phyloP scores from a whole-genome alignment of 2,329 filamentous ascomycete genomes.

The Trichoderma simmonsii region DNA sequence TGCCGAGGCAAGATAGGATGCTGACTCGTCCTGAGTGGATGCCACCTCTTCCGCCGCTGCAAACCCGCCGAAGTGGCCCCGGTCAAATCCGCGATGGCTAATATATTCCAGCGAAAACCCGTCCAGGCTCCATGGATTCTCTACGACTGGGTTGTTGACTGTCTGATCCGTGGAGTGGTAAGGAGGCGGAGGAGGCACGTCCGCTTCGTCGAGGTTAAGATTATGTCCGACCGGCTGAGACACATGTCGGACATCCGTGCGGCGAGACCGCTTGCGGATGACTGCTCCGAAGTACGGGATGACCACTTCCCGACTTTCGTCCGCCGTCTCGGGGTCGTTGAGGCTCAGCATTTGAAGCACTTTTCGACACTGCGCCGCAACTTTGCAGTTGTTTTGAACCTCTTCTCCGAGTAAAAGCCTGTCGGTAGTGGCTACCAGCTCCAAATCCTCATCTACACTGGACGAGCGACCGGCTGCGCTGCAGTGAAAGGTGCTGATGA shows the following conservation, averaged over 20 bases:
- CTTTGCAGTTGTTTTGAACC: constrained; percentile 9
- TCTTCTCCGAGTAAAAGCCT: constrained; percentile 6
- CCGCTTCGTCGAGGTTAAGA: background rate
- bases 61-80: constrained; percentile 2
- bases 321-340: background rate
- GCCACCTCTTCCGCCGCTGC: background rate
- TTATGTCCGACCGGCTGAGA: background rate
- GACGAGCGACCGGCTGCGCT: background rate
- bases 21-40: background rate
- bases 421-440: constrained; percentile 7
- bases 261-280: constrained; percentile 17
- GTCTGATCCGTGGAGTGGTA: background rate
- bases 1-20: background rate
- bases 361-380: constrained; percentile 23
- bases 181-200: background rate
- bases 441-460: constrained; percentile 16
- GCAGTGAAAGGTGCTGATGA: constrained; percentile 31
- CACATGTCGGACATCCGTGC: background rate
- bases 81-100: constrained; percentile 6
- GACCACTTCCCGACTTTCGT: constrained; percentile 7
- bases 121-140: constrained; percentile 8
- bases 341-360: constrained; percentile 8
- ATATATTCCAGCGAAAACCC: constrained; percentile 3
- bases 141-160: background rate
- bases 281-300: constrained; percentile 20